Evolutionary conservation across 2,329 filamentous ascomycete species (phyloP), one percentile per base, ranked within the genome.

Genomic region (Chaetomium globosum): DNA sequence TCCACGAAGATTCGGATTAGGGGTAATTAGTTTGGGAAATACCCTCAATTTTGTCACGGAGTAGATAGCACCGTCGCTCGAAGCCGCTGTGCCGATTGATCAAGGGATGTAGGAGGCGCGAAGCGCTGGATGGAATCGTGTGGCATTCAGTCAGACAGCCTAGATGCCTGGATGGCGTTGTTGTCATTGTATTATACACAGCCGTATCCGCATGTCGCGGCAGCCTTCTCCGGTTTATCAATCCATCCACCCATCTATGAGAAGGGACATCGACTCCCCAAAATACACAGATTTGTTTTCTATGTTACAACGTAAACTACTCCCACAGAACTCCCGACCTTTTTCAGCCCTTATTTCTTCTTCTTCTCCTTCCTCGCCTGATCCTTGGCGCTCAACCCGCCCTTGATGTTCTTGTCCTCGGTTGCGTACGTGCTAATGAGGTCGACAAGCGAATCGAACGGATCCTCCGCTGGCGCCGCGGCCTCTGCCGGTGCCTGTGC

Each of bases 1-100:
- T 87, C 72, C 80, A 87, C 69, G 83, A 86, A 63, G 85, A 88
- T 73, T 87, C 85, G 64, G 83, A 87, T 70, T 86, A 82, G 77
- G 60, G 65, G 49, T 58, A 49, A 53, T 53, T 51, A 49, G 55
- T 53, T 51, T 43, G 54, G 59, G 26, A 49, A 57, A 48, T 23
- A 48, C 46, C 21, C 46, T 21, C 7, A 16, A 48, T 4, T 10
- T 21, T 21, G 43, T n/a, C 9, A 48, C 43, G 6, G 43, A 21
- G 19, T 26, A 10, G 26, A 19, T 19, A n/a, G 12, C 16, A 43
- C 26, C 2, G 33, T 36, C 33, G 33, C 33, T 12, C 26, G 8
- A 36, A 36, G 33, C 33, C 5, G 33, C n/a, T 6, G 16, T 49
- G 56, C 36, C 2, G 6, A n/a, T 16, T 6, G 26, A 48, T 4